Evolutionary conservation across 306 rosid species (phyloP).

Genomic region (Vigna radiata): DNA sequence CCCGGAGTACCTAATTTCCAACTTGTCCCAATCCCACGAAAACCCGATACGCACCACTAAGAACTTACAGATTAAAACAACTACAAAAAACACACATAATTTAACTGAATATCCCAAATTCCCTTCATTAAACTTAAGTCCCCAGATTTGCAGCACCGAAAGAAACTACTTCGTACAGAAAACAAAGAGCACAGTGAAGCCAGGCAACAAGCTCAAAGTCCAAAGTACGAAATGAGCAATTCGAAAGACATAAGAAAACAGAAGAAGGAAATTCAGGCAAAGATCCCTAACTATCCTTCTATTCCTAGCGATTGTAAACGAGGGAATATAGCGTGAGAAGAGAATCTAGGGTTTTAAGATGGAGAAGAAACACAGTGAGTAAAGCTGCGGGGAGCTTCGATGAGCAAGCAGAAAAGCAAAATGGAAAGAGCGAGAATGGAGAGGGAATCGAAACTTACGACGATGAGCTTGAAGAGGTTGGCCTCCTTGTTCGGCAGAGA

Average conservation of each 20-base stretch:
- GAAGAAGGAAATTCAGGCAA: background rate
- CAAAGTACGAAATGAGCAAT: background rate
- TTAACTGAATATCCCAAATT: slow-evolving; percentile 15
- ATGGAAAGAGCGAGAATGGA: background rate
- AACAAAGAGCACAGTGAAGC: slow-evolving; percentile 1
- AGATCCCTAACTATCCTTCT: slow-evolving; percentile 14
- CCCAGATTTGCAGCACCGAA: slow-evolving; percentile 1
- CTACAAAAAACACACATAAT: background rate
- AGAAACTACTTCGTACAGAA: background rate
- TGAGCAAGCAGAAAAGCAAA: slow-evolving; percentile 9
- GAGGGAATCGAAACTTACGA: slow-evolving; percentile 66
- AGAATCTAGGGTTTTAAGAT: slow-evolving; percentile 64
- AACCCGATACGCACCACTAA: slow-evolving; percentile 6
- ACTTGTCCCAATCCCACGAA: slow-evolving; percentile 13
- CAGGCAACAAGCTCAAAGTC: background rate
- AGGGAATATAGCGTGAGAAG: slow-evolving; percentile 4
- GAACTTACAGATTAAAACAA: background rate
- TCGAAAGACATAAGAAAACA: background rate
- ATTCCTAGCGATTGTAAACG: slow-evolving; percentile 3
- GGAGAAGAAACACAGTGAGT: slow-evolving; percentile 28
- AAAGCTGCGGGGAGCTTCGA: slow-evolving; percentile 44
- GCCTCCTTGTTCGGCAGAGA: slow-evolving; percentile 92
- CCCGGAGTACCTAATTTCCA: background rate
- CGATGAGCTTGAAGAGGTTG: slow-evolving; percentile 99
- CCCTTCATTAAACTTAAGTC: background rate